phyloP scores from a whole-genome alignment of 345 rosid species.

The Syzygium grande region DNA sequence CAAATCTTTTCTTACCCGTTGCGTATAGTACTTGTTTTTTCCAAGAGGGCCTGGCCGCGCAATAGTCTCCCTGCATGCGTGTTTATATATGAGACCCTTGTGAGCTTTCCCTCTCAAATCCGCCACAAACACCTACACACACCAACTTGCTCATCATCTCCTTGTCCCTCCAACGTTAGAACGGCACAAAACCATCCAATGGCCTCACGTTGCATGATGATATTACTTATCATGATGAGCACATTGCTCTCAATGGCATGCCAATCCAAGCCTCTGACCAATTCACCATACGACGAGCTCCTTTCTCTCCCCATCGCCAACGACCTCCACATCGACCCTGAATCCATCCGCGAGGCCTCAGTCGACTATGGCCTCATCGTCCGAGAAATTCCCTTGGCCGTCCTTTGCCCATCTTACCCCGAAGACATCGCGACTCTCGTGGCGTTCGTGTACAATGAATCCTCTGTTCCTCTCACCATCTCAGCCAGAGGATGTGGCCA shows the following conservation, averaged over 20 bases:
- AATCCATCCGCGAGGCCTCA: constrained; percentile 18
- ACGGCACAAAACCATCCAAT: neutral
- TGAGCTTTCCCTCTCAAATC: neutral
- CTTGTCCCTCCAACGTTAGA: neutral
- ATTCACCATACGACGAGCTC: neutral
- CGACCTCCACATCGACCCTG: constrained; percentile 13
- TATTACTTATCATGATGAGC: neutral
- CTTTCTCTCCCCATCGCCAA: neutral
- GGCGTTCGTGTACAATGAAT: constrained; percentile 11
- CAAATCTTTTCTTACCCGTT: neutral
- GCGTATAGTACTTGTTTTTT: neutral
- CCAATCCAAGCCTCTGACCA: neutral
- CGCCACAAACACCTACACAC: neutral
- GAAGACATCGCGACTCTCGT: constrained; percentile 24
- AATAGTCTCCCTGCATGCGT: neutral
- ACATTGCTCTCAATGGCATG: neutral
- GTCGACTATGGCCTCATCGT: constrained; percentile 31
- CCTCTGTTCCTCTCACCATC: constrained; percentile 6
- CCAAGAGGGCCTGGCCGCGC: neutral
- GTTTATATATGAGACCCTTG: neutral
- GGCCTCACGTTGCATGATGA: neutral
- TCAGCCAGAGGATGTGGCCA: constrained; percentile 42
- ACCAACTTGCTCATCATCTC: neutral
- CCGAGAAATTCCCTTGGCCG: constrained; percentile 18
- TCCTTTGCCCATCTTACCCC: constrained; percentile 20